Percentiles rank a stretch among this genome's conserved stretches.
Conservation (phyloP, 2,329 filamentous ascomycete species). For the Nemania sp. region DNA sequence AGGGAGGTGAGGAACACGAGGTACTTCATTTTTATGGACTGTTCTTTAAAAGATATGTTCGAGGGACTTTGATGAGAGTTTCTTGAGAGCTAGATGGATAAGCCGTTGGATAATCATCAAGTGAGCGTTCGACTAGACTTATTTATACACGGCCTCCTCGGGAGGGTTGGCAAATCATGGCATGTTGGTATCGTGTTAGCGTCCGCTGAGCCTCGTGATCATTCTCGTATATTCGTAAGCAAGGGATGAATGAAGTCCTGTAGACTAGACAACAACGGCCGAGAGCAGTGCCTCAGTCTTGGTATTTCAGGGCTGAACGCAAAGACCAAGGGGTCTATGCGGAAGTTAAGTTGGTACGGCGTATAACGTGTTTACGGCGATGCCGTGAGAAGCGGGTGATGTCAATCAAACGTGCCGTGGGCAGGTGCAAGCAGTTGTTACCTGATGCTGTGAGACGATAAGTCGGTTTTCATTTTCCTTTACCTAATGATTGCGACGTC, state of each 20-base stretch:
- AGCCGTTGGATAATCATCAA: not conserved
- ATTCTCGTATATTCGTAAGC: conserved; percentile 9
- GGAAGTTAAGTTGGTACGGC: too few relatives aligned
- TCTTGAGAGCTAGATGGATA: not conserved
- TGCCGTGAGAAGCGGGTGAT: not conserved
- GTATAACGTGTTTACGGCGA: not conserved
- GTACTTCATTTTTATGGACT: conserved; percentile 44
- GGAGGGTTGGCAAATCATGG: not conserved
- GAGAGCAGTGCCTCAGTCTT: not conserved
- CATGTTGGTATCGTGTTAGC: not conserved
- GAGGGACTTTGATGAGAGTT: not conserved
- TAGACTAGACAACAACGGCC: not conserved
- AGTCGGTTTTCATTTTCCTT: not conserved
- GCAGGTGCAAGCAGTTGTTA: not conserved
- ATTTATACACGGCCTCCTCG: conserved; percentile 11
- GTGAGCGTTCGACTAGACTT: not conserved
- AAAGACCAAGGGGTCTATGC: not conserved
- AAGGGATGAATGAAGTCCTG: not conserved
- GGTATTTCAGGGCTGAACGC: not conserved
- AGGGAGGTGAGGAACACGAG: conserved; percentile 40
- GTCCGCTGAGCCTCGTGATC: not conserved
- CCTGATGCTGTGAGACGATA: not conserved
- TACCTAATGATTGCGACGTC: not conserved
- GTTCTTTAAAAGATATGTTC: not conserved
- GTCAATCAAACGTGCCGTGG: not conserved